Evolutionary conservation across 495 filamentous ascomycete species (phyloP).

Genomic region (Penicillium antarcticum): DNA sequence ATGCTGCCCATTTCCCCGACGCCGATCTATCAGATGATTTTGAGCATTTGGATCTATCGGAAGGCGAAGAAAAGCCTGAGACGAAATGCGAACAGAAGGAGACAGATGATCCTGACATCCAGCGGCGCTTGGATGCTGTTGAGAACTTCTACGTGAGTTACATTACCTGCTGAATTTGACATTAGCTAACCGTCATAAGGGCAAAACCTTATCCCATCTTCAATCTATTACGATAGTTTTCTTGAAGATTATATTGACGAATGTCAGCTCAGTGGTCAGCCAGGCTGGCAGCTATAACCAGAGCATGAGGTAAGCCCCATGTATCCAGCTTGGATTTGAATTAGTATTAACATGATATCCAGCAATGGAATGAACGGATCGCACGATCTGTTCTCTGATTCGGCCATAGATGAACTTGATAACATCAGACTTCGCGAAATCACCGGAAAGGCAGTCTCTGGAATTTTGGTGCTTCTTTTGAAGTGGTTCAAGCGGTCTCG

Average conservation of each 20-base stretch:
- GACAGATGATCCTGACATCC: constrained; percentile 54
- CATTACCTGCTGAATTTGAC: not conserved
- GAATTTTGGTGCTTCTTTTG: constrained; percentile 74
- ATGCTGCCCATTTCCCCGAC: constrained; percentile 30
- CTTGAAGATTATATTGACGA: constrained; percentile 78
- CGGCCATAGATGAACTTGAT: constrained; percentile 70
- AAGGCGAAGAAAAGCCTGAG: constrained; percentile 25
- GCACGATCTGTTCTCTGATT: constrained; percentile 33
- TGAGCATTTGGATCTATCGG: constrained; percentile 26
- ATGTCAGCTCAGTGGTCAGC: constrained; percentile 65
- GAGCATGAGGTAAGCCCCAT: constrained; percentile 29
- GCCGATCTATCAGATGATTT: constrained; percentile 26
- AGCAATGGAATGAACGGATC: constrained; percentile 35
- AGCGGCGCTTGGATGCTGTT: constrained; percentile 67
- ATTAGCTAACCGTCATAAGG: constrained; percentile 39
- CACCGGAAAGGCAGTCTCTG: constrained; percentile 83
- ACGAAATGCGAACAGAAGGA: constrained; percentile 43
- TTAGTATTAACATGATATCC: constrained; percentile 5
- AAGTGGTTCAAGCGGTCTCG: constrained; percentile 98
- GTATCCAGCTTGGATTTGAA: too few species aligned
- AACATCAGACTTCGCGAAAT: constrained; percentile 79
- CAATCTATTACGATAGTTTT: constrained; percentile 94
- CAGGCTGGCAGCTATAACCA: constrained; percentile 47
- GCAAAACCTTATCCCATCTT: constrained; percentile 72
- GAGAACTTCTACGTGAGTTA: constrained; percentile 80